Base-by-base conservation (phyloP, 176 grass and related monocot species). In the Aegilops bicornis region DNA sequence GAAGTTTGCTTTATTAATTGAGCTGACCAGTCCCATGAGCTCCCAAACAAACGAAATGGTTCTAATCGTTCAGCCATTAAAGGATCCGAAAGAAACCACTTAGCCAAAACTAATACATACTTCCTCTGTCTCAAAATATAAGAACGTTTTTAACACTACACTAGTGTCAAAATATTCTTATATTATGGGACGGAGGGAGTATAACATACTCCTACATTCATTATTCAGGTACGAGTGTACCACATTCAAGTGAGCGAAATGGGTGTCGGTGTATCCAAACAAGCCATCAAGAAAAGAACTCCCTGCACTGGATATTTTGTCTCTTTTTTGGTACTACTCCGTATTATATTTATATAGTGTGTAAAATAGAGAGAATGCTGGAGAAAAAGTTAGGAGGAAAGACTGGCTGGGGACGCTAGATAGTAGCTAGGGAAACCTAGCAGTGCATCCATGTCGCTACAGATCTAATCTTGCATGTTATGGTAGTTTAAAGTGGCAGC, bases 331-430 rank as follows among this genome's bases (percentile, higher is more conserved):
- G 8, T 4, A 7, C 40, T 42, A 10, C 43, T 47, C 43, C 43
- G 43, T 47, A 13, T 31, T 36, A 66, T 71, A 35, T 50, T 61
- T 45, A 74, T 81, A 58, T 23, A 17, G 10, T 75, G 17, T 59
- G 23, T 67, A 47, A 32, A 47, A 62, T 1, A 29, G 61, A 69
- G 74, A 87, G 74, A 84, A 67, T 67, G 79, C 85, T 37, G 68
- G 85, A 84, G 27, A 76, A 84, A 76, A 87, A 68, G 85, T 60
- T 75, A 75, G 15, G 68, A 84, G 84, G 79, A 86, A 50, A 74
- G 42, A 64, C 59, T 80, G 77, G 80, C 42, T 76, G 60, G 76
- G 16, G 50, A 54, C 48, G 15, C 48, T 17, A 54, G 50, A 6
- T 7, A 19, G 50, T 66, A 81, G 76, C 17, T 31, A 81, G 36